Percentiles rank a stretch among this genome's conserved stretches.
phyloP scores from a whole-genome alignment of 140 eudicot genomes.

The Stevia rebaudiana region DNA sequence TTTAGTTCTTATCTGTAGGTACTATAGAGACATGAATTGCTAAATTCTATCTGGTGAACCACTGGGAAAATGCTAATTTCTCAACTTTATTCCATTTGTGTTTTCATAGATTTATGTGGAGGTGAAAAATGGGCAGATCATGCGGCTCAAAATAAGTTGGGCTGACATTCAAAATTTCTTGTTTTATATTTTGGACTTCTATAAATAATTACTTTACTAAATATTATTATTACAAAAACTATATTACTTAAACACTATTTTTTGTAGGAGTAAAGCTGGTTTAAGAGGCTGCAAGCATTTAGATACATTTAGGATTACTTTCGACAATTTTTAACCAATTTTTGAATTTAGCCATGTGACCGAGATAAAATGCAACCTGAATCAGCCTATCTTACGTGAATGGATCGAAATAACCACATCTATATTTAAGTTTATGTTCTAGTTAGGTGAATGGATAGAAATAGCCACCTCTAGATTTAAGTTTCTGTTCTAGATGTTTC shows the following conservation, averaged over 20 bases:
- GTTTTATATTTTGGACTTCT: neutral
- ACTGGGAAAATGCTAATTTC: too few relatives aligned
- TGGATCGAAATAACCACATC: neutral
- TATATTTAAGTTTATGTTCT: too few relatives aligned
- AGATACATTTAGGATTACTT: neutral
- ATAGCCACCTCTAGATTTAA: neutral
- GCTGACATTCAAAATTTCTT: neutral
- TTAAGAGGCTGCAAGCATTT: constrained; percentile 5
- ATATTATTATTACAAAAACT: neutral
- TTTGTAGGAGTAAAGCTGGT: neutral
- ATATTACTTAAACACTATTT: neutral
- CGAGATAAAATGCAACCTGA: neutral
- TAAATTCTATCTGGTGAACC: too few relatives aligned
- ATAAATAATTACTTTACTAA: neutral
- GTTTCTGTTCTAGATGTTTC: neutral
- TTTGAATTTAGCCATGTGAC: neutral
- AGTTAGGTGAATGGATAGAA: too few relatives aligned
- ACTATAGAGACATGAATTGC: too few relatives aligned
- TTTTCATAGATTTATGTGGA: neutral
- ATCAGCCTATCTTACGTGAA: neutral
- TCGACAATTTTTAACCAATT: neutral
- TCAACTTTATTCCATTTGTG: neutral
- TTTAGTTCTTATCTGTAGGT: neutral
- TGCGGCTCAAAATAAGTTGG: neutral
- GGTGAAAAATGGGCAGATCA: neutral